Conservation (phyloP, 2,329 filamentous ascomycete genomes). For the Microcyclospora pomicola region DNA sequence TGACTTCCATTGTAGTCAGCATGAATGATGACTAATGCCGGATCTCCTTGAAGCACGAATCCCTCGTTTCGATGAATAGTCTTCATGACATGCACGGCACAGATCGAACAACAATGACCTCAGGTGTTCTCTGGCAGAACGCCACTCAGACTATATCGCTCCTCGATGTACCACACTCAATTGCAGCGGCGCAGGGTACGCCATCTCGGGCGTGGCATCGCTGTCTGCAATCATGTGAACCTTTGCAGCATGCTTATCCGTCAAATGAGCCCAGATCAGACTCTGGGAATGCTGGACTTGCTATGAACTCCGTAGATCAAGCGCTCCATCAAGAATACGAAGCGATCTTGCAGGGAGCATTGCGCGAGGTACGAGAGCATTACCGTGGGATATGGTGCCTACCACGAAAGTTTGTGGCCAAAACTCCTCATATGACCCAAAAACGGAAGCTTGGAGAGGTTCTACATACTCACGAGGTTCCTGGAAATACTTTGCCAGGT, state of each 20-base stretch:
- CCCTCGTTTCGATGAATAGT: too few relatives aligned
- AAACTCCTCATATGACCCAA: constrained; percentile 2
- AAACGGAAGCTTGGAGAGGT: constrained; percentile 12
- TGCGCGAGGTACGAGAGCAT: constrained; percentile 19
- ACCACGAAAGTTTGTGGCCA: constrained; percentile 7
- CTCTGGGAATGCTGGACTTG: constrained; percentile 30
- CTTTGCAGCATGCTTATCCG: constrained; percentile 35
- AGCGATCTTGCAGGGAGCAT: constrained; percentile 25
- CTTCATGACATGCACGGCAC: too few relatives aligned
- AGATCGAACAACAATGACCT: constrained; percentile 4
- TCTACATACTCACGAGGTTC: too few relatives aligned
- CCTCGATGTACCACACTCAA: constrained; percentile 56
- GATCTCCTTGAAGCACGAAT: too few relatives aligned
- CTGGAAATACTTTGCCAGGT: too few relatives aligned
- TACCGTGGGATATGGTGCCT: constrained; percentile 24
- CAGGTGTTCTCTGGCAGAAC: constrained; percentile 42
- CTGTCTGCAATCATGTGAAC: constrained; percentile 32
- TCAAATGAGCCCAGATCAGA: constrained; percentile 44
- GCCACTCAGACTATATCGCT: constrained; percentile 38
- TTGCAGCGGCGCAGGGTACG: constrained; percentile 50
- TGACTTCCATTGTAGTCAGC: too few relatives aligned
- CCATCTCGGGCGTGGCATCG: constrained; percentile 25
- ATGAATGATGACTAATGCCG: too few relatives aligned
- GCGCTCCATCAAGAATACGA: constrained; percentile 26
- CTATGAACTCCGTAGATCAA: constrained; percentile 16